phyloP scores from a whole-genome alignment of 768 basidiomycete genomes.

The Leccinum ochraceum region DNA sequence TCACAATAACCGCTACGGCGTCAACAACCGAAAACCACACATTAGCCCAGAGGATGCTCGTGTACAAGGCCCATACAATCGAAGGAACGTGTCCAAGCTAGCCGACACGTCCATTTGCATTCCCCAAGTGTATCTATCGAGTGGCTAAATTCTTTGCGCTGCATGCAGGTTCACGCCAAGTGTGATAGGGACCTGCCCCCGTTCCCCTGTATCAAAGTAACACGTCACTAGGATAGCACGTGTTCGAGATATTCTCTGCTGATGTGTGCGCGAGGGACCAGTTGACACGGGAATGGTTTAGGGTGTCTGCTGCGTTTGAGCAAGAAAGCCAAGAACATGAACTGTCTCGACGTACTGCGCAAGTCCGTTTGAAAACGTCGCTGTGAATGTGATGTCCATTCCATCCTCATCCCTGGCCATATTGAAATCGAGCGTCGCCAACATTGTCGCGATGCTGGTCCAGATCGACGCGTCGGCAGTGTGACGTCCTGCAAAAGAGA shows the following conservation, averaged over 20 bases:
- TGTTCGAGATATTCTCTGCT: background rate
- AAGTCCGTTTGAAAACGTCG: background rate
- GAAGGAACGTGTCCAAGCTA: too few species aligned
- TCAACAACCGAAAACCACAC: too few species aligned
- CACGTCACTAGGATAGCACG: background rate
- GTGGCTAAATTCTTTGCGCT: too few species aligned
- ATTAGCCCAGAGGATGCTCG: too few species aligned
- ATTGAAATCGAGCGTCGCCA: background rate
- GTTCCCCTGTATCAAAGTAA: background rate
- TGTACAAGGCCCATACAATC: too few species aligned
- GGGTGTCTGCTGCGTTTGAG: background rate
- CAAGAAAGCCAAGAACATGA: background rate
- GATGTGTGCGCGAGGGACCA: background rate
- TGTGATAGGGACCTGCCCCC: too few species aligned
- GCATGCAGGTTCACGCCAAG: too few species aligned
- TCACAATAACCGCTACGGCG: too few species aligned
- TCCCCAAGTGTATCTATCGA: too few species aligned
- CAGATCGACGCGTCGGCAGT: background rate
- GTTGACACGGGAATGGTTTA: background rate
- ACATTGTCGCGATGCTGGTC: background rate
- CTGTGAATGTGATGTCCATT: background rate
- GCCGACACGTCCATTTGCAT: too few species aligned
- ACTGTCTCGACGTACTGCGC: background rate
- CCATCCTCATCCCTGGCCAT: background rate
- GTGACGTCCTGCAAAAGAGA: background rate